Evolutionary conservation across 306 rosid species (phyloP).

Genomic region (cucumber (Cucumis sativus)): Cucumber_9930_V3 NC_026660.2:22417501-22418000

Average conservation of each 20-base stretch:
- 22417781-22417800: constrained; percentile 54
- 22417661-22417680: constrained; percentile 89
- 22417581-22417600: constrained; percentile 98
- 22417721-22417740: constrained; percentile 82
- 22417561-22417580: constrained; percentile 93
- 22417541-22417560: constrained; percentile 93
- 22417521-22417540: constrained; percentile 96
- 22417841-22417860: constrained; percentile 73
- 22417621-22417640: constrained; percentile 98
- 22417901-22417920: constrained; percentile 89
- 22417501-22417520: constrained; percentile 98
- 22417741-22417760: constrained; percentile 68
- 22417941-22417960: constrained; percentile 84
- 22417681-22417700: constrained; percentile 64
- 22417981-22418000: constrained; percentile 97
- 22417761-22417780: constrained; percentile 68
- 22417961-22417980: constrained; percentile 97
- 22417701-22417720: constrained; percentile 74
- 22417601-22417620: constrained; percentile 93
- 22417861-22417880: constrained; percentile 83
- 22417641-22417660: constrained; percentile 98
- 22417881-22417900: constrained; percentile 92
- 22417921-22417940: constrained; percentile 96
- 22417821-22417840: constrained; percentile 79
- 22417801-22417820: constrained; percentile 68